Base-by-base conservation (phyloP, 768 basidiomycete species). In the Phlebiopsis gigantea region DNA sequence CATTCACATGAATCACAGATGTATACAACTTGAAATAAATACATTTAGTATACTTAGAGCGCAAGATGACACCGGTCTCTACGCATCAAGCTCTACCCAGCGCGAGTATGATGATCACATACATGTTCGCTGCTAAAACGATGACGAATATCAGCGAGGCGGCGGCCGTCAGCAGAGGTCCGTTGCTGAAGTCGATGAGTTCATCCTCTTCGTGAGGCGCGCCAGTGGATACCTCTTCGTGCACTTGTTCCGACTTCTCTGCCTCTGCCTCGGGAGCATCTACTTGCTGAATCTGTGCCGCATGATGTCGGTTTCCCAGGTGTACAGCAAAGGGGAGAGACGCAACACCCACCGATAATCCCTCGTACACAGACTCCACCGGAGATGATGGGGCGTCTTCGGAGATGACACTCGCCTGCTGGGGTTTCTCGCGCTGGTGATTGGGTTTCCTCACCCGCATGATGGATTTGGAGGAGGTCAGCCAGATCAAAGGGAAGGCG, bases 401-500 rank as follows among this genome's bases (percentile, higher is more conserved):
- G 19, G 51, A 53, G 12, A 39, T 17, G 34, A 39, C 22, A 14
- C 34, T 28, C 29, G 7, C 17, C 15, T 19, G 51, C 26, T 28
- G 21, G 15, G 51, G 8, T 19, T 54, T 30, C 7, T 25, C 44
- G 21, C 28, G 19, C 44, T n/a, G 9, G 5, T 19, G 15, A 14
- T 29, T 34, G 55, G 60, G 65, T 57, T 54, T 71, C 59, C 71
- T 77, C 51, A 87, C 85, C 5, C 75, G 76, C 93, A 94, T 93
- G 63, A 93, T 77, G 9, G 75, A 70, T 59, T 82, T 82, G 2
- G 73, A 75, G 61, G 85, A 74, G 12, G 90, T 91, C 64, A 90
- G 78, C 65, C 77, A 88, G 53, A 93, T 75, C 51, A 93, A 78
- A 0, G 91, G 93, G 58, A 89, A 76, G 4, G 83, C 79, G 70